phyloP scores from a whole-genome alignment of 352 stramenopile genomes.

The Globisporangium camurandrum region DNA sequence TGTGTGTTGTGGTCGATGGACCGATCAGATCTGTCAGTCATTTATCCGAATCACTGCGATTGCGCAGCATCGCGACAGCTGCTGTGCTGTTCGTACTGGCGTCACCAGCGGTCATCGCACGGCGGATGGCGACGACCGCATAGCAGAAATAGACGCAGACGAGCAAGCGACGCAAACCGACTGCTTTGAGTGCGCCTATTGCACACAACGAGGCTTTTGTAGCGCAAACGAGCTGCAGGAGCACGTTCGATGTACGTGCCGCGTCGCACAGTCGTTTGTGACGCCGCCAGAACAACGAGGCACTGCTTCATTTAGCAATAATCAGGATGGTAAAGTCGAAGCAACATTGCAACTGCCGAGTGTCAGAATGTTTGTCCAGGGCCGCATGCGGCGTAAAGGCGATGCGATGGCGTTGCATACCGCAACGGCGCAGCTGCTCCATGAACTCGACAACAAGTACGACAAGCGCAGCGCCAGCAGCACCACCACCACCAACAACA shows the following conservation, averaged over 20 bases:
- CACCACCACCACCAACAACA: neutral
- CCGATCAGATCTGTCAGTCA: neutral
- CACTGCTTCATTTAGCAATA: too few species aligned
- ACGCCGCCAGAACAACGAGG: too few species aligned
- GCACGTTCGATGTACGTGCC: constrained; percentile 28
- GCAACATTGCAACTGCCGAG: neutral
- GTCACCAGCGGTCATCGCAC: neutral
- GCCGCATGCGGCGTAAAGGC: constrained; percentile 23
- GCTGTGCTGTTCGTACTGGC: neutral
- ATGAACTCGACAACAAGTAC: constrained; percentile 1
- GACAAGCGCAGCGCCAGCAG: constrained; percentile 5
- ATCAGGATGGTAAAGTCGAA: too few species aligned
- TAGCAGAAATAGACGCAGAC: neutral
- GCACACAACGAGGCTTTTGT: constrained; percentile 20
- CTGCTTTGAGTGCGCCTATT: constrained; percentile 34
- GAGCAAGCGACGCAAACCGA: neutral
- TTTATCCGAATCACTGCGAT: neutral
- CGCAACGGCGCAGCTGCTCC: neutral
- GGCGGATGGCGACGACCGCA: neutral
- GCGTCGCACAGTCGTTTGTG: constrained; percentile 34
- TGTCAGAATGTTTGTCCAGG: constrained; percentile 17
- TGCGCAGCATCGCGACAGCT: neutral
- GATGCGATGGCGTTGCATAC: constrained; percentile 13
- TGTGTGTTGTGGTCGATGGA: too few species aligned
- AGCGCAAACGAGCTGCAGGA: constrained; percentile 17